Evolutionary conservation across 495 filamentous ascomycete species (phyloP).

Genomic region (Daldinia concentrica): DNA sequence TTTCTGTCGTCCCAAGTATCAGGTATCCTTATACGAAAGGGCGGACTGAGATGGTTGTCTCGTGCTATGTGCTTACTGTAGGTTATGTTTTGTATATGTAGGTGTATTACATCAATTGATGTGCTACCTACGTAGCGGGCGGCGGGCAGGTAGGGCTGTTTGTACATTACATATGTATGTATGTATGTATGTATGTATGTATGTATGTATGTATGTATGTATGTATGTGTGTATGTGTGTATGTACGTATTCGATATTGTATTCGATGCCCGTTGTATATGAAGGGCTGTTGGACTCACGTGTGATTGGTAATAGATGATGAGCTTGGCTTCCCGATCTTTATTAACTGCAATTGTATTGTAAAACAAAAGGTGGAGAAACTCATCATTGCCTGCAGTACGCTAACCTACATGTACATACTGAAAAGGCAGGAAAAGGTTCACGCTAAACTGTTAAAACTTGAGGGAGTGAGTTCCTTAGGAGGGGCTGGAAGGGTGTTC

Average conservation of each 20-base stretch:
- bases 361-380: conserved; percentile 12
- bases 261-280: no score
- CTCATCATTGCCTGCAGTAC: neutral
- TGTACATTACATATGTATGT: neutral
- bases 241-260: neutral
- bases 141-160: neutral
- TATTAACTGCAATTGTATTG: conserved; percentile 17
- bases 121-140: neutral
- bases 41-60: neutral
- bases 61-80: conserved; percentile 32
- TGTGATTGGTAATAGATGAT: neutral
- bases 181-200: neutral
- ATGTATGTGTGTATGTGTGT: neutral
- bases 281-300: no score
- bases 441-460: neutral
- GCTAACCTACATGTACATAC: neutral
- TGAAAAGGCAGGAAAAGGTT: neutral
- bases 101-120: no score
- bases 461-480: neutral
- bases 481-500: neutral
- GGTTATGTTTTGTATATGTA: conserved; percentile 16
- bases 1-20: neutral
- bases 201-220: neutral
- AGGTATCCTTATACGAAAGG: conserved; percentile 17
- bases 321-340: conserved; percentile 28